Evolutionary conservation across 306 rosid genomes (phyloP).

Genomic region (Lupinus albus): DNA sequence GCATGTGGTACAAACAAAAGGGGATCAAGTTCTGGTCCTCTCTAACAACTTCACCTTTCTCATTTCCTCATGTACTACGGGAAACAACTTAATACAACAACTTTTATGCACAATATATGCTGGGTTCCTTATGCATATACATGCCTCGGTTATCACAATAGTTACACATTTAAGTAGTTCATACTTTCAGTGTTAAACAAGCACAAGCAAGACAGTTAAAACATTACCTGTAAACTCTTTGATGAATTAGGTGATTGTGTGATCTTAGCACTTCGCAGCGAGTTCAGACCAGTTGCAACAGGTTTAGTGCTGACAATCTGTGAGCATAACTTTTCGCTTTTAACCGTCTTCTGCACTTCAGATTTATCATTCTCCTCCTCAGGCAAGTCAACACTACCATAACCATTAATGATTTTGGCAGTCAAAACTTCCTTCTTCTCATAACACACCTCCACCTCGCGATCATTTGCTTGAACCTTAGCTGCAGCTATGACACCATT

Average conservation of each 20-base stretch:
- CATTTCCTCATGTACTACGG: neutral
- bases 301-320: constrained; percentile 51
- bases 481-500: constrained; percentile 46
- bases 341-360: constrained; percentile 36
- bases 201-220: too few species aligned
- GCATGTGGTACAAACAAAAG: too few species aligned
- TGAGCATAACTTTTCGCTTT: constrained; percentile 44
- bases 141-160: constrained; percentile 3
- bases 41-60: too few species aligned
- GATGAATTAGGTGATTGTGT: constrained; percentile 56
- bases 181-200: constrained; percentile 8
- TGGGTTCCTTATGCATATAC: neutral
- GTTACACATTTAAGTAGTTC: neutral
- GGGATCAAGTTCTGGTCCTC: too few species aligned
- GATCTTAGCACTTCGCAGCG: constrained; percentile 51
- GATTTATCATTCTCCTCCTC: constrained; percentile 45
- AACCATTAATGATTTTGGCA: constrained; percentile 52
- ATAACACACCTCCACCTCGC: constrained; percentile 44
- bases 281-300: constrained; percentile 40
- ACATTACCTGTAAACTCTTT: constrained; percentile 57
- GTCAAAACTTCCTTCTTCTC: constrained; percentile 43
- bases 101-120: neutral
- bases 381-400: constrained; percentile 37
- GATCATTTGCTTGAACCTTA: constrained; percentile 55
- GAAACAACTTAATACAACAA: constrained; percentile 7